Percentiles rank a stretch among this genome's conserved stretches.
Conservation (phyloP, 768 basidiomycete genomes). For the Trichaptum fuscoviolaceum region DNA sequence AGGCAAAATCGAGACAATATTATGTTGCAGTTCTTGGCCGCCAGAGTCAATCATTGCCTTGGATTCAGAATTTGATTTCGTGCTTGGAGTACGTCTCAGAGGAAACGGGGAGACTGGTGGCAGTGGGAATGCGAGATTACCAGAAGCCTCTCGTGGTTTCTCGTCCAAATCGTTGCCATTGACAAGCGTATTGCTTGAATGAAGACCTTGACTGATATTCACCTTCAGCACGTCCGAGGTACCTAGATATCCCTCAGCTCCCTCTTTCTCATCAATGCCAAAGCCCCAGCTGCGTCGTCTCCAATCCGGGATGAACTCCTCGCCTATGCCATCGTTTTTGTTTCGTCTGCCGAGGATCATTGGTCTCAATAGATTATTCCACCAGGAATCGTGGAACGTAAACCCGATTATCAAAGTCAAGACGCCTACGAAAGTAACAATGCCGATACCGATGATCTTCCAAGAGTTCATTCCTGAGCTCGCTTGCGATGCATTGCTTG, state of each 20-base stretch:
- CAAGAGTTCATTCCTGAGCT: constrained; percentile 1
- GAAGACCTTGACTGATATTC: neutral
- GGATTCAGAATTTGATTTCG: neutral
- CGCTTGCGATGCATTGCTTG: neutral
- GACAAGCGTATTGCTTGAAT: neutral
- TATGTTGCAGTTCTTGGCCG: neutral
- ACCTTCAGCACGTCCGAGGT: neutral
- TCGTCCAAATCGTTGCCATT: neutral
- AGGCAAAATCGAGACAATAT: neutral
- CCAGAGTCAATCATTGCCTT: neutral
- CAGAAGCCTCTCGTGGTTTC: neutral
- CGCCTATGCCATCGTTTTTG: neutral
- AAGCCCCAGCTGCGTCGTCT: neutral
- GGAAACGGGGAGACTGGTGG: neutral
- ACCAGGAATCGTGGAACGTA: constrained; percentile 2
- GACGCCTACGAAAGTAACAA: constrained; percentile 3
- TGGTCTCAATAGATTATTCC: constrained; percentile 1
- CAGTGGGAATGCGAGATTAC: neutral
- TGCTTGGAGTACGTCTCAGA: neutral
- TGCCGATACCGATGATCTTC: constrained; percentile 2
- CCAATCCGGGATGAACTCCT: constrained; percentile 3
- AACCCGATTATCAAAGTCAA: neutral
- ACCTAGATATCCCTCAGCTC: neutral
- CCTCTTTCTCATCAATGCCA: constrained; percentile 1
- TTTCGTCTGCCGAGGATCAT: neutral